A percentile compares a stretch with the other conserved stretches of the same genome.
phyloP scores from a whole-genome alignment of 2,329 filamentous ascomycete genomes.

The Tolypocladium paradoxum region DNA sequence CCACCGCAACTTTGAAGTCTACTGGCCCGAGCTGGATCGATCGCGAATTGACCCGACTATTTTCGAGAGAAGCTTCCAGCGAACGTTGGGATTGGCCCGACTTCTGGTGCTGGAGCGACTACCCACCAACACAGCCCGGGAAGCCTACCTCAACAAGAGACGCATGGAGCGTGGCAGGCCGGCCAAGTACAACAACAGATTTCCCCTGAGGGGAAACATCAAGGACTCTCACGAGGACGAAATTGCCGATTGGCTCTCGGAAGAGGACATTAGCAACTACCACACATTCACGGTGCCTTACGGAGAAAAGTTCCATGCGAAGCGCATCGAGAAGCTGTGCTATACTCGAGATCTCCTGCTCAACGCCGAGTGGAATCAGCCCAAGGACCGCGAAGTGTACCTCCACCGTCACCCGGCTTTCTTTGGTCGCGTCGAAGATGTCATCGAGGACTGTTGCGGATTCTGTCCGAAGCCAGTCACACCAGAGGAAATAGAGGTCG shows the following conservation, averaged over 20 bases:
- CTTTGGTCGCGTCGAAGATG: conserved; percentile 64
- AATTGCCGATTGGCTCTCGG: conserved; percentile 70
- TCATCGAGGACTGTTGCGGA: conserved; percentile 74
- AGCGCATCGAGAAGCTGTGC: conserved; percentile 69
- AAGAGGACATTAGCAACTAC: conserved; percentile 69
- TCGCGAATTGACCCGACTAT: conserved; percentile 75
- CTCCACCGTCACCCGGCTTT: conserved; percentile 80
- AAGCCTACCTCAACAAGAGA: conserved; percentile 59
- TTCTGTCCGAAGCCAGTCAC: conserved; percentile 61
- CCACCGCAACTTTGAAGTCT: conserved; percentile 73
- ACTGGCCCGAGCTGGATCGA: conserved; percentile 66
- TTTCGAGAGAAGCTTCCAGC: conserved; percentile 68
- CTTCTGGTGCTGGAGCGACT: conserved; percentile 71
- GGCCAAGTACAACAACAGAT: conserved; percentile 27
- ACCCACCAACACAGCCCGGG: conserved; percentile 56
- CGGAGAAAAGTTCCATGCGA: conserved; percentile 48
- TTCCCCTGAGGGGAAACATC: conserved; percentile 54
- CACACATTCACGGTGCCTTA: conserved; percentile 67
- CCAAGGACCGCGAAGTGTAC: conserved; percentile 62
- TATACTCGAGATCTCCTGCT: conserved; percentile 74
- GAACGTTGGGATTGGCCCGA: conserved; percentile 67
- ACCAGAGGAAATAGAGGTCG: conserved; percentile 58
- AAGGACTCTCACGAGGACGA: conserved; percentile 72
- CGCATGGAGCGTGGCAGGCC: conserved; percentile 64
- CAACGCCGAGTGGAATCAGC: conserved; percentile 79